Evolutionary conservation across 1,284 basidiomycete genomes (phyloP), one percentile per base, ranked within the genome.

Genomic region (Ceratobasidium papillatum): DNA sequence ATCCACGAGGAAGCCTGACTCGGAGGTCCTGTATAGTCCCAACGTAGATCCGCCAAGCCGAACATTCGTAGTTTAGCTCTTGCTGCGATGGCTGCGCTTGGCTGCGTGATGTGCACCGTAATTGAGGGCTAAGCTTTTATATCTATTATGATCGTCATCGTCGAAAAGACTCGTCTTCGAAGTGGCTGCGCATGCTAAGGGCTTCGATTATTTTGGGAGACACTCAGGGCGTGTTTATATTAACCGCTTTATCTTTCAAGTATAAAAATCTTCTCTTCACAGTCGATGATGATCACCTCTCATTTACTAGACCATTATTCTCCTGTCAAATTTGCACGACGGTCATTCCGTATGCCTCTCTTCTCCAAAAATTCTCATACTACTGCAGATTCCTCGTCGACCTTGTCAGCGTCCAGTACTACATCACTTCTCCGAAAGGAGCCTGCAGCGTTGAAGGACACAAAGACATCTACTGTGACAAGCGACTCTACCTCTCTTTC

Each of bases 11-110:
- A n/a, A n/a, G n/a, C 5, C 11, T 64, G 63, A 65, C 63, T 65
- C 63, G 63, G 34, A 54, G 65, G 65, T 68, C 9, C 51, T 68
- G 36, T 34, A 68, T 27, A 68, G 65, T 36, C 43, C 65, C 65
- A 38, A 7, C 22, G 19, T 17, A 11, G 63, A 49, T 49, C 30
- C 47, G 34, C 34, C 47, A 51, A 65, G 47, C 45, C 34, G 9
- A 17, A 43, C 19, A 32, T 49, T n/a, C 8, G n/a, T 8, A 63
- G 3, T 9, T 49, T 43, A 45, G 45, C 11, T 4, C 3, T 22
- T 62, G 63, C 63, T 65, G 32, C 32, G 49, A 49, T 11, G 27
- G 11, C 63, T 51, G 63, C 45, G 47, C 63, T 49, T 51, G 34
- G 49, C 47, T 62, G 25, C 41, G 59, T 45, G 22, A 12, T 19